Evolutionary conservation across 768 basidiomycete genomes (phyloP), one percentile per base, ranked within the genome.

Genomic region (Boletus pseudo-olivaceus): DNA sequence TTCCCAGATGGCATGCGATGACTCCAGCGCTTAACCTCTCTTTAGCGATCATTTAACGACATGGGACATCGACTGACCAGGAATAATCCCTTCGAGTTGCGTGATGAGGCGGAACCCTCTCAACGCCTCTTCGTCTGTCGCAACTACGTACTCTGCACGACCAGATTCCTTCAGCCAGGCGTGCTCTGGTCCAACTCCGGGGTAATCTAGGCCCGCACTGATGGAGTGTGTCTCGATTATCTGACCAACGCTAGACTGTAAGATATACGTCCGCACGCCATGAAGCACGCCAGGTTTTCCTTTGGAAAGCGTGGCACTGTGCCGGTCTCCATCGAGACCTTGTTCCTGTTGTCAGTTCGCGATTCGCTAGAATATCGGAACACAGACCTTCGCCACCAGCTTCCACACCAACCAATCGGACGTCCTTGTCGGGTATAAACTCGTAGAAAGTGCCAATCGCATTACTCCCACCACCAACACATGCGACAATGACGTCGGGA

Each of bases 361-460:
- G 40, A 33, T 37, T 42, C 38, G 56, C 10, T 26, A 17, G 19
- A 10, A 39, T 4, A 40, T 29, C 43, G 5, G n/a, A 38, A 47
- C 23, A 61, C 73, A 57, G 49, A 87, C 95, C 97, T 78, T 98
- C 93, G 49, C 97, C 97, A 54, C 94, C 97, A 39, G 97, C 97
- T 68, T 99, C 97, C 10, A 99, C 96, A 57, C 97, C 97, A 32
- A 98, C 74, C 32, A 99, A 75, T 35, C 88, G 81, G 23, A 98
- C 95, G 42, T 70, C 76, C 71, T 90, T 87, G 67, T 98, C 93
- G 8, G 78, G 76, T 68, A 98, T 95, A 73, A 98, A 99, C 62
- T 98, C 91, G 71, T 91, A 92, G 82, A 99, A 99, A 11, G 95
- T 87, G 29, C 95, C 97, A 60, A 99, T 99, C 15, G 97, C 93